phyloP scores from a whole-genome alignment of 129 eudicot species.

The Flaveria linearis region DNA sequence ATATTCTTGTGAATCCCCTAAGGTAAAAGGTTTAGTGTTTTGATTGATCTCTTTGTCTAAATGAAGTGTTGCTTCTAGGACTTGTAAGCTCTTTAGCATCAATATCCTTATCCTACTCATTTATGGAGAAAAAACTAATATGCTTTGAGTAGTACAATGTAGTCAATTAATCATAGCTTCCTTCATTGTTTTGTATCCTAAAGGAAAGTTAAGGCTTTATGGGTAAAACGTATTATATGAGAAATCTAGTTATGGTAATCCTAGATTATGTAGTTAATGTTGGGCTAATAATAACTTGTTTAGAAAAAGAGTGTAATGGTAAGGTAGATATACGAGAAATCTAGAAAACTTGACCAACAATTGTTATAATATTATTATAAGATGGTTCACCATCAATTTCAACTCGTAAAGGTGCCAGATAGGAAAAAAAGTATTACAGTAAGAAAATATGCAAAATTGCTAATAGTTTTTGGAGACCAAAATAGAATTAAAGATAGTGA shows the following conservation, averaged over 20 bases:
- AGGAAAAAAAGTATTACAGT: not conserved
- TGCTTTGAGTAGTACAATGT: conserved; percentile 2
- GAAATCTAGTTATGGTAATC: not conserved
- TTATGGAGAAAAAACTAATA: conserved; percentile 11
- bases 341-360: conserved; percentile 19
- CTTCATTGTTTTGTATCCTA: not conserved
- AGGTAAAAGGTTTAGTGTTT: conserved; percentile 14
- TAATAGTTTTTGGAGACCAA: conserved; percentile 15
- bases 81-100: conserved; percentile 10
- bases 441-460: not conserved
- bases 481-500: conserved; percentile 8
- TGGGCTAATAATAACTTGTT: not conserved
- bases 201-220: conserved; percentile 1
- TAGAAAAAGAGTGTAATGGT: conserved; percentile 19
- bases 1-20: not conserved
- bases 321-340: conserved; percentile 19
- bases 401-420: not conserved
- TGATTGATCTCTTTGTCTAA: not conserved
- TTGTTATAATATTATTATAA: conserved; percentile 6
- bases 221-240: not conserved
- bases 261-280: conserved; percentile 1
- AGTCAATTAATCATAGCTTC: not conserved
- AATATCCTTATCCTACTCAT: conserved; percentile 8
- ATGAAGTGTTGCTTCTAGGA: conserved; percentile 21
- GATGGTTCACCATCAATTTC: conserved; percentile 7